Evolutionary conservation across 2,329 filamentous ascomycete species (phyloP).

Genomic region (Aquanectria penicillioides): DNA sequence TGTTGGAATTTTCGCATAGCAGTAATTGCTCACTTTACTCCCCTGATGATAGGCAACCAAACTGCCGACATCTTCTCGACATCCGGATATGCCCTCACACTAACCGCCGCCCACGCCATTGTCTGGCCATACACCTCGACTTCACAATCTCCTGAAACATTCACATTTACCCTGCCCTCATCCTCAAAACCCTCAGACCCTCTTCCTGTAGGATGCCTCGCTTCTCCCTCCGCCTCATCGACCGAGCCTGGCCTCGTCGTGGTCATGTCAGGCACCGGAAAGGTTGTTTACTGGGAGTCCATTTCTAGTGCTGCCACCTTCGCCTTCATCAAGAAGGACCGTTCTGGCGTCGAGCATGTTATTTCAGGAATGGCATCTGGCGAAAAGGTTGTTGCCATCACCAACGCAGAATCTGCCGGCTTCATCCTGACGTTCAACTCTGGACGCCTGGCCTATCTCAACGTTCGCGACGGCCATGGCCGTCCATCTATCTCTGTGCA

Average conservation of each 20-base stretch:
- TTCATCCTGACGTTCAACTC: conserved; percentile 87
- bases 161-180: conserved; percentile 82
- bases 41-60: conserved; percentile 65
- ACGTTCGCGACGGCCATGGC: conserved; percentile 85
- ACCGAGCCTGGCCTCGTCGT: conserved; percentile 87
- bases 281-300: conserved; percentile 94
- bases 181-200: conserved; percentile 74
- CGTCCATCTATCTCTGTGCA: conserved; percentile 82
- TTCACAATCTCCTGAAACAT: conserved; percentile 76
- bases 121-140: conserved; percentile 89
- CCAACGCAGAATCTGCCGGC: conserved; percentile 85
- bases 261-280: conserved; percentile 84
- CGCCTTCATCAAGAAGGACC: conserved; percentile 83
- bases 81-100: conserved; percentile 78
- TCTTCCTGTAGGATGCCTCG: conserved; percentile 83
- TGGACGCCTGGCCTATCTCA: conserved; percentile 87
- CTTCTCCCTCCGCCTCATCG: conserved; percentile 80
- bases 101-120: conserved; percentile 84
- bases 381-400: conserved; percentile 80
- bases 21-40: conserved; percentile 27
- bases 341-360: conserved; percentile 79
- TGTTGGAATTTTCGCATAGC: not conserved
- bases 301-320: conserved; percentile 88
- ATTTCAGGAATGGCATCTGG: conserved; percentile 81
- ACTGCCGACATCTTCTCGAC: conserved; percentile 73